Base-by-base conservation (phyloP, 2,329 filamentous ascomycete genomes). In the Neocatenulostroma microsporum region DNA sequence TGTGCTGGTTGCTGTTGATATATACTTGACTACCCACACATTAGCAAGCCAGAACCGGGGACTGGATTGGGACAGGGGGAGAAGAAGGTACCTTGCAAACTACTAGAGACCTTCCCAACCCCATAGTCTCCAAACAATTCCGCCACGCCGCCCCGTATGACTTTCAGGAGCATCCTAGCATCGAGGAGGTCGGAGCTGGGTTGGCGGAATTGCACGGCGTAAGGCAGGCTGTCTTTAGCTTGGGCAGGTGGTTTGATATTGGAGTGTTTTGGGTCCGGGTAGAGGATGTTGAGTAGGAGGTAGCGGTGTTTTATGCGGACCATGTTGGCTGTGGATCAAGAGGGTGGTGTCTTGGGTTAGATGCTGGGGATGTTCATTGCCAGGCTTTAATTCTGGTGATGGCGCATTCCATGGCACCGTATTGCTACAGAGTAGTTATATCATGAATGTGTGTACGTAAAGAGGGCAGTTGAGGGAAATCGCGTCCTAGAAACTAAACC, bases 301-400 rank as follows among this genome's bases (percentile, higher is more conserved):
- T 98, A 98, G 53, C 91, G 81, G 62, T 94, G 83, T 64, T 98
- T 98, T 50, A 96, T 77, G 57, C 91, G 85, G 42, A 98, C 91
- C 91, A 98, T 95, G 32, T 28, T 29, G 21, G 13, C 12, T 32
- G 15, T n/a, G n/a, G n/a, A n/a, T n/a, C n/a, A n/a, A n/a, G n/a
- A n/a, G n/a, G n/a, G n/a, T n/a, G n/a, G n/a, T n/a, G n/a, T n/a
- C n/a, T n/a, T n/a, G n/a, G n/a, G n/a, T n/a, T n/a, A n/a, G n/a
- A n/a, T n/a, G n/a, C n/a, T n/a, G n/a, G n/a, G n/a, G n/a, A n/a
- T n/a, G n/a, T n/a, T n/a, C n/a, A n/a, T n/a, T n/a, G n/a, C n/a
- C n/a, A n/a, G n/a, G n/a, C n/a, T n/a, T n/a, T n/a, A n/a, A n/a
- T n/a, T n/a, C n/a, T n/a, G n/a, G n/a, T n/a, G n/a, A n/a, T n/a